Evolutionary conservation across 2,329 filamentous ascomycete genomes (phyloP), one percentile per base, ranked within the genome.

Genomic region (Xylariaceae sp.): DNA sequence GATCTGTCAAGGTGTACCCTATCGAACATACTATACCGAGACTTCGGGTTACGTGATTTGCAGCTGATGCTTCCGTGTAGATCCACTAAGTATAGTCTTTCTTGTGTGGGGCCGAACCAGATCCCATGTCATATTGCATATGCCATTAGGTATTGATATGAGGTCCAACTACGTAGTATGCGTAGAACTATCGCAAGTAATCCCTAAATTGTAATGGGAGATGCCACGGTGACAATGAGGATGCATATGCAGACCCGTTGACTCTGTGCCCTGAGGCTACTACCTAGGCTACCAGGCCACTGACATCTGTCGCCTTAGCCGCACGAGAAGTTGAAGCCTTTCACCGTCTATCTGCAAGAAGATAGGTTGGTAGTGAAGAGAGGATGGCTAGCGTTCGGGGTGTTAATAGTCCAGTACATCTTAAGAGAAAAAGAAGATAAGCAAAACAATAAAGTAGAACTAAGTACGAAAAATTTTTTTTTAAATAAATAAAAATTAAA

Each of bases 221-320:
- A 53, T 43, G 60, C 60, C 50, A 57, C 56, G 23, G 9, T 20
- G 32, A 54, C 32, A 40, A 48, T 54, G 48, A 51, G 54, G 54
- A 44, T 58, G 49, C 52, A 43, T 32, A 52, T 60, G 57, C 54
- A 60, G 57, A 58, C 56, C 60, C 54, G 14, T 54, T 50, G 52
- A 50, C 52, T 60, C 55, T 48, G 48, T 57, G 51, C 52, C 44
- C 46, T 54, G 49, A 51, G 21, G 49, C n/a, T n/a, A n/a, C n/a
- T n/a, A n/a, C n/a, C n/a, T n/a, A n/a, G n/a, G n/a, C n/a, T n/a
- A 56, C 42, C 48, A 32, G 44, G 20, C 50, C 60, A 52, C 54
- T 57, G 54, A 62, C 48, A 51, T 56, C 60, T 62, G 57, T 60
- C 60, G 60, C 60, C 54, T 62, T 58, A 54, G 57, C 48, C n/a